Evolutionary conservation across 2,329 filamentous ascomycete species (phyloP).

Genomic region (Ophiostoma ulmi): DNA sequence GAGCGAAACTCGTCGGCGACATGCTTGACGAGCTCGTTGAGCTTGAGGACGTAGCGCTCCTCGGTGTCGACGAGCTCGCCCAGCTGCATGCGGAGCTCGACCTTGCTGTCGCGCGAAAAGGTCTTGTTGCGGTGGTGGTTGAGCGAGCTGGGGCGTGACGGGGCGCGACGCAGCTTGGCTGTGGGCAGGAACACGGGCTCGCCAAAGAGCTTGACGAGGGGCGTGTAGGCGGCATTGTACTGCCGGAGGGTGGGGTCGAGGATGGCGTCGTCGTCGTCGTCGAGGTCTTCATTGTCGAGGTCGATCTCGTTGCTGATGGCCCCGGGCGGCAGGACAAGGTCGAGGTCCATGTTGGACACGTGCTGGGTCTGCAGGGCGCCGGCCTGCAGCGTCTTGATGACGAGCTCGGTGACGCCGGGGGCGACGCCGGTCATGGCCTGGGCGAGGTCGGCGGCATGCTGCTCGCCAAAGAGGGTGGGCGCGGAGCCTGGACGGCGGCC

Average conservation of each 20-base stretch:
- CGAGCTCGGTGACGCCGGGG: conserved; percentile 64
- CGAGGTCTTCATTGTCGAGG: conserved; percentile 34
- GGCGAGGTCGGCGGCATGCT: conserved; percentile 87
- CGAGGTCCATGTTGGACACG: conserved; percentile 78
- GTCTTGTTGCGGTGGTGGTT: conserved; percentile 62
- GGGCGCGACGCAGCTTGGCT: conserved; percentile 74
- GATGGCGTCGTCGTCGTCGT: conserved; percentile 60
- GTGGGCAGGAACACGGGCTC: conserved; percentile 84
- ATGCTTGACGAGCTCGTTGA: conserved; percentile 75
- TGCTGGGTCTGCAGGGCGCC: conserved; percentile 75
- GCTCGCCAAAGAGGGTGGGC: conserved; percentile 73
- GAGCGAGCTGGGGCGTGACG: conserved; percentile 76
- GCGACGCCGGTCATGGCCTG: conserved; percentile 79
- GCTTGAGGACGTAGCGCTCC: conserved; percentile 84
- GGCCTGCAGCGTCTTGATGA: conserved; percentile 61
- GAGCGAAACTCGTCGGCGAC: conserved; percentile 75
- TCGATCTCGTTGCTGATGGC: conserved; percentile 57
- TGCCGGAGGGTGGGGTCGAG: conserved; percentile 59
- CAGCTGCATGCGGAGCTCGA: conserved; percentile 80
- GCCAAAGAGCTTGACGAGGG: conserved; percentile 73
- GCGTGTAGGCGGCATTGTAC: conserved; percentile 67
- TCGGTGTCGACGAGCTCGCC: conserved; percentile 89
- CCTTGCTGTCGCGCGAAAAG: conserved; percentile 76
- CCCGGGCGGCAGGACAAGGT: conserved; percentile 76
- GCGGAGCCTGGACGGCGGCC: conserved; percentile 58